phyloP scores from a whole-genome alignment of 495 filamentous ascomycete genomes.

The Hypoxylon subgilvum region DNA sequence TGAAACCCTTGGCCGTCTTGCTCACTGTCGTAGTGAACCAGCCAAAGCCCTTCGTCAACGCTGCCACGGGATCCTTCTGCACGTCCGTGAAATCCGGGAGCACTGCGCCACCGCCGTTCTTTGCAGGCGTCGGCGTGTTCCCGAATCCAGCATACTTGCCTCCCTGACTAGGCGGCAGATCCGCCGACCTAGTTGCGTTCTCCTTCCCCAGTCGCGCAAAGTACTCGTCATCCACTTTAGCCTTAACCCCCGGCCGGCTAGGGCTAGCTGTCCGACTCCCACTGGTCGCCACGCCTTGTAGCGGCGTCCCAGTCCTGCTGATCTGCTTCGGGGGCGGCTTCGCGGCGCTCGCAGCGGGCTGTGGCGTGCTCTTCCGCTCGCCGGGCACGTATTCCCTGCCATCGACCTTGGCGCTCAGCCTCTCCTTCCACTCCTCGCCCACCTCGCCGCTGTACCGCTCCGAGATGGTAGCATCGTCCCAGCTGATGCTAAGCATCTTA shows the following conservation, averaged over 20 bases:
- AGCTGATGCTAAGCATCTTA: constrained; percentile 62
- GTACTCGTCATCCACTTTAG: constrained; percentile 79
- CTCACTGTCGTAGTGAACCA: constrained; percentile 88
- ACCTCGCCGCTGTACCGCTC: constrained; percentile 85
- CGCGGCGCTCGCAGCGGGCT: constrained; percentile 46
- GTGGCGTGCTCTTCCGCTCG: constrained; percentile 52
- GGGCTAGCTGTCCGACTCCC: constrained; percentile 72
- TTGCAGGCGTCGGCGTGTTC: constrained; percentile 62
- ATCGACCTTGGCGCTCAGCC: constrained; percentile 83
- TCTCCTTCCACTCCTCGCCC: constrained; percentile 95
- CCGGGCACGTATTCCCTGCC: constrained; percentile 78
- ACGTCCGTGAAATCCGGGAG: constrained; percentile 79
- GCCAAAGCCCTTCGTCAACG: constrained; percentile 88
- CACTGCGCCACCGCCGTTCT: constrained; percentile 42
- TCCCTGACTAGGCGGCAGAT: constrained; percentile 82
- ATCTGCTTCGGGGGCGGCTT: constrained; percentile 42
- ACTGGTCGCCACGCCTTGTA: constrained; percentile 74
- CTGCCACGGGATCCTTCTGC: constrained; percentile 86
- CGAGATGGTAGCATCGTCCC: constrained; percentile 79
- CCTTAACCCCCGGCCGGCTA: constrained; percentile 45
- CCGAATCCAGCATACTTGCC: constrained; percentile 94
- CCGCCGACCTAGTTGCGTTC: constrained; percentile 76
- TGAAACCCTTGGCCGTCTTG: constrained; percentile 85
- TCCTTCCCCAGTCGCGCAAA: constrained; percentile 81
- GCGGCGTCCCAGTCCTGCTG: constrained; percentile 46